A percentile compares a stretch with the other conserved stretches of the same genome.
phyloP scores from a whole-genome alignment of 202 grass and related monocot species.

The Miscanthus sacchariflorus region DNA sequence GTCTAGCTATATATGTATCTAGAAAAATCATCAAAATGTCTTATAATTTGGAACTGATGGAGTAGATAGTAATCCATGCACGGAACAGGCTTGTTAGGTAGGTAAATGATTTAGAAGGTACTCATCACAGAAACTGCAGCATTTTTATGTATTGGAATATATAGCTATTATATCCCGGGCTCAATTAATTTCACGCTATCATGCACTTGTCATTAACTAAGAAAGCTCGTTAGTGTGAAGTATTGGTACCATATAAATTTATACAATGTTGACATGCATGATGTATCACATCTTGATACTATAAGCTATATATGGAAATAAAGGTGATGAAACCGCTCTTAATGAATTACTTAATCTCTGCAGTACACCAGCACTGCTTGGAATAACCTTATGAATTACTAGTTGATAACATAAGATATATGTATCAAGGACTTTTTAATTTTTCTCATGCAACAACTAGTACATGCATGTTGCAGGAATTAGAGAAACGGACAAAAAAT shows the following conservation, averaged over 20 bases:
- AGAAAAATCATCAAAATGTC: too few species aligned
- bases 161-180: background rate
- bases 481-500: background rate
- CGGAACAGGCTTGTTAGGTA: background rate
- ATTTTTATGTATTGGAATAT: background rate
- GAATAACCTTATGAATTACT: background rate
- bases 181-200: too few species aligned
- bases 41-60: too few species aligned
- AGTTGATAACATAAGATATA: background rate
- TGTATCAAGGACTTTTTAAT: background rate
- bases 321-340: background rate
- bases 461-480: background rate
- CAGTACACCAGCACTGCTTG: background rate
- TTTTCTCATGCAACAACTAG: background rate
- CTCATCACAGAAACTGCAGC: background rate
- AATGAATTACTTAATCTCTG: background rate
- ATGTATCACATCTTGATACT: background rate
- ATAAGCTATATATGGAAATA: background rate
- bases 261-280: background rate
- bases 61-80: background rate
- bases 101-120: background rate
- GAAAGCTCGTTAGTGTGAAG: background rate
- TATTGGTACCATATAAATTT: background rate
- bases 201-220: too few species aligned
- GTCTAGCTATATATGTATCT: too few species aligned